Evolutionary conservation across 2,329 filamentous ascomycete species (phyloP).

Genomic region (Xylariaceae sp.): DNA sequence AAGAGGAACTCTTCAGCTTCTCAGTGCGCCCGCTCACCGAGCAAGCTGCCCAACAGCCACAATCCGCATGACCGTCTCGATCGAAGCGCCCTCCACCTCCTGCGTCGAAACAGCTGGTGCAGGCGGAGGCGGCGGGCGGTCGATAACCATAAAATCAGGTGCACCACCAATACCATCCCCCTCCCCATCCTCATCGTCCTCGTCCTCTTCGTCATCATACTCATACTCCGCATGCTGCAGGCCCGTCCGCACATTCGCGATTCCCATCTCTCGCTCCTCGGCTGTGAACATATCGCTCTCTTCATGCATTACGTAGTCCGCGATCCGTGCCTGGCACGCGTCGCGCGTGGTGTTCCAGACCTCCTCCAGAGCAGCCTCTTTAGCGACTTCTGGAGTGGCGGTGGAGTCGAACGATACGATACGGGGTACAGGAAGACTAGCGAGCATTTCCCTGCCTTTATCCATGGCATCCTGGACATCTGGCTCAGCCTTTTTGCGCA

Average conservation of each 20-base stretch:
- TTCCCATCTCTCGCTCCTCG: conserved; percentile 60
- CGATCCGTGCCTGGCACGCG: conserved; percentile 31
- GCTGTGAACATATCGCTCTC: conserved; percentile 64
- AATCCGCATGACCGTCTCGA: conserved; percentile 27
- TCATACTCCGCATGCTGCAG: conserved; percentile 53
- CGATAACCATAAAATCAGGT: conserved; percentile 31
- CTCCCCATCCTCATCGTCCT: conserved; percentile 39
- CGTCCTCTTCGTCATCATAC: conserved; percentile 48
- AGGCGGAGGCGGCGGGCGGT: conserved; percentile 28
- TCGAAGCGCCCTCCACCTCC: conserved; percentile 23
- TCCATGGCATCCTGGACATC: conserved; percentile 68
- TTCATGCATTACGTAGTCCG: conserved; percentile 39
- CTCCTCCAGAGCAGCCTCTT: conserved; percentile 33
- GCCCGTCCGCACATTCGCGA: conserved; percentile 68
- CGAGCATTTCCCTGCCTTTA: conserved; percentile 47
- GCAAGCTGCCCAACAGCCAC: conserved; percentile 10
- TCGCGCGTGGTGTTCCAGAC: conserved; percentile 35
- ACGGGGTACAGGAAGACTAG: conserved; percentile 8
- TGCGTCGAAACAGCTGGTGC: conserved; percentile 25
- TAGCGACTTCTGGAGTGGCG: conserved; percentile 32
- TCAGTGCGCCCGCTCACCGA: neutral
- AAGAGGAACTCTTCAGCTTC: too few relatives aligned
- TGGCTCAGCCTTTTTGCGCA: conserved; percentile 80
- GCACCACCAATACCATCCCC: conserved; percentile 15
- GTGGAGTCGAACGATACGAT: neutral